Base-by-base conservation (phyloP, 768 basidiomycete species). In the Boletus tylopilopsis region DNA sequence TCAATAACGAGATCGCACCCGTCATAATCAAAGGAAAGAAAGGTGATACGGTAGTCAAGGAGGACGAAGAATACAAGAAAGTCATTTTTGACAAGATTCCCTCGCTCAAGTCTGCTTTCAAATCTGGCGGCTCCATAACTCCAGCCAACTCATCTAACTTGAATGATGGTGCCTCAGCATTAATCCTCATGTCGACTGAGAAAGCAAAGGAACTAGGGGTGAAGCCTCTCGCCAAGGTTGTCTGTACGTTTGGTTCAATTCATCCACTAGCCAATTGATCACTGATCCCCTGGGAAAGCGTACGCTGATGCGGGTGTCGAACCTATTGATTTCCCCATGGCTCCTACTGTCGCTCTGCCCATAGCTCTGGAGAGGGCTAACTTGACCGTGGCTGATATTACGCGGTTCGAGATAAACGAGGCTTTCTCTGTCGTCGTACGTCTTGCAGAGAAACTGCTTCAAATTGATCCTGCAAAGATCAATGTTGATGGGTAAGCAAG, bases 31-130 rank as follows among this genome's bases (percentile, higher is more conserved):
- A 89, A 69, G 89, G 90, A 66, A 93, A 92, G 77, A 97, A 96
- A 75, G 91, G 92, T 35, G 90, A 95, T 65, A 85, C 81, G 25
- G 68, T 96, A 43, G 81, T 99, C 38, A 78, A 78, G 57, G 94
- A 98, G 74, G 96, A 99, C 63, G 96, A 99, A 70, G 96, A 98
- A 64, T 97, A 92, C 79, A 98, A 94, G 77, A 88, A 93, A 59
- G 83, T 99, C 57, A 82, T 95, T 62, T 94, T 83, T 64, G 94
- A 96, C 55, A 99, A 99, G 70, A 80, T 98, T 56, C 90, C 94
- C 29, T 74, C 82, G 6, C 79, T 99, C 54, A 82, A 81, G 56
- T 92, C 94, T 43, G 87, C 87, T 29, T 99, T 99, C 82, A 85
- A 87, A 72, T 77, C 84, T 54, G 89, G 84, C 50, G 94, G 94